Conservation (phyloP, 1,284 basidiomycete species). For the Puccinia polysora region DNA sequence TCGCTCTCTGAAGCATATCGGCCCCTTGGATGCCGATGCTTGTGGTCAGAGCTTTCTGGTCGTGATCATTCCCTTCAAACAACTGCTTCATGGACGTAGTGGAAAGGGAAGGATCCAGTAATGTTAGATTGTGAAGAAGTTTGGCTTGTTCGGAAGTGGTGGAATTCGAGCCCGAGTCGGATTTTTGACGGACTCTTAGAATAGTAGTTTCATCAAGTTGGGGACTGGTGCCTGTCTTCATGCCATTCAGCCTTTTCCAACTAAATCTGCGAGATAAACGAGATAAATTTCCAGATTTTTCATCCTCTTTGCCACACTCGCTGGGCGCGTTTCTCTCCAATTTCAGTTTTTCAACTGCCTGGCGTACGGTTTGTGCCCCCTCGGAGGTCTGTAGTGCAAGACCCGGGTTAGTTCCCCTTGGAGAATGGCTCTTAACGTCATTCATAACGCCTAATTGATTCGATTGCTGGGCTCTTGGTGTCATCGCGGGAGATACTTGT, state of each 20-base stretch:
- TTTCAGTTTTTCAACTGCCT: constrained; percentile 16
- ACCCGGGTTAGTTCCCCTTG: too few species aligned
- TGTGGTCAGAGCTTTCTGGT: too few species aligned
- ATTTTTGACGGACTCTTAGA: not conserved
- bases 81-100: too few species aligned
- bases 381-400: not conserved
- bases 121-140: not conserved
- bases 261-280: constrained; percentile 20
- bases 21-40: too few species aligned
- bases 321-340: not conserved
- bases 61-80: too few species aligned
- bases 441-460: not conserved
- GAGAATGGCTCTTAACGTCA: too few species aligned
- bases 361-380: constrained; percentile 16
- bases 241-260: constrained; percentile 7
- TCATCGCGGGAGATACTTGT: constrained; percentile 2
- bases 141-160: not conserved
- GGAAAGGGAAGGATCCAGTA: too few species aligned
- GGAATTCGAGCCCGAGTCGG: not conserved
- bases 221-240: not conserved
- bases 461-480: not conserved
- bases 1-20: too few species aligned
- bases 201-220: not conserved
- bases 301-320: not conserved
- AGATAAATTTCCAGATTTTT: constrained; percentile 4